Evolutionary conservation across 306 rosid species (phyloP), one percentile per base, ranked within the genome.

Genomic region (Aeschynomene evenia): DNA sequence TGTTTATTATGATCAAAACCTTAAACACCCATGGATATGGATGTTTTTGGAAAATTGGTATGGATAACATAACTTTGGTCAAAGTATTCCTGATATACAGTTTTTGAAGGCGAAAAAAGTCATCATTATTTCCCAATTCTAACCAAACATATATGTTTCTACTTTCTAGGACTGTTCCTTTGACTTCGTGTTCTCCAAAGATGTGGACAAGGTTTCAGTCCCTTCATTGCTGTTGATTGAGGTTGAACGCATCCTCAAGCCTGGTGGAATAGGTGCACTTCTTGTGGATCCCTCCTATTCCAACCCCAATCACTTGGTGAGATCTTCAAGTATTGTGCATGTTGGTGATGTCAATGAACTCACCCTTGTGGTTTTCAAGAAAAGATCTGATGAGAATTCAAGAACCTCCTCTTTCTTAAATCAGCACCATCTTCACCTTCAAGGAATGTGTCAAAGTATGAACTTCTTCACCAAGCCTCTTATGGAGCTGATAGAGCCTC

Each of bases 221-320:
- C 97, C 96, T 72, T 84, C 95, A 10, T 78, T 84, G 67, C 77
- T 91, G 20, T 87, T 91, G 65, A 89, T 87, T 7, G 97, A 95
- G 73, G 80, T 91, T 21, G 97, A 95, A 75, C 95, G 99, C 9
- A 75, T 95, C 63, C 96, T 95, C 77, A 83, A 77, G 65, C 92
- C 99, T 1, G 95, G 89, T 6, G 99, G 99, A 34, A 79, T 86
- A 10, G 99, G 92, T 13, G 97, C 84, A 13, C 59, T 95, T 49
- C 81, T 90, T 63, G 76, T 85, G 31, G 74, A 68, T 34, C 52
- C 65, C 16, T 68, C 55, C 15, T 52, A 58, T 12, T 37, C 62
- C 14, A 33, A 34, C 45, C 81, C 77, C 0, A 77, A 55, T 75
- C 72, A 83, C 82, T 62, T 90, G 80, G 81, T 88, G 20, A 84